Conservation (phyloP, 192 early-diverging fungal species). For the Radiomyces spectabilis region DNA sequence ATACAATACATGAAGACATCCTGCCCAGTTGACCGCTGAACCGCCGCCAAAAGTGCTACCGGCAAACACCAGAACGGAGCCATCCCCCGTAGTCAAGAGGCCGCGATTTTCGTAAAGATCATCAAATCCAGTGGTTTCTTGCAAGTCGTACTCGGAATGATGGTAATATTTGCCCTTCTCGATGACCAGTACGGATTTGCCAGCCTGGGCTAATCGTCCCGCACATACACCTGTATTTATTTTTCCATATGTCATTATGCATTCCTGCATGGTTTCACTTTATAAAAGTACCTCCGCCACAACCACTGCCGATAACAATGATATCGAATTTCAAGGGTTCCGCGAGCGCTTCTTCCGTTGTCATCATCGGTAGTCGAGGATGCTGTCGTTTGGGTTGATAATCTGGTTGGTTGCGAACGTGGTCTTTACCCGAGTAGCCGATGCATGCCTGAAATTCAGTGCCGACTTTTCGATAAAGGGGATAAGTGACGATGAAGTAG, state of each 20-base stretch:
- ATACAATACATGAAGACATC: slow-evolving; percentile 28
- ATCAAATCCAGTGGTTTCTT: slow-evolving; percentile 34
- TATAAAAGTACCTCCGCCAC: slow-evolving; percentile 71
- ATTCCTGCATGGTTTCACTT: no score
- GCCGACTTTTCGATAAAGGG: slow-evolving; percentile 7
- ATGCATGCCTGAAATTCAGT: slow-evolving; percentile 30
- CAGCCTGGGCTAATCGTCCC: slow-evolving; percentile 49
- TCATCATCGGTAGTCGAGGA: slow-evolving; percentile 20
- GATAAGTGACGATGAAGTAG: no score
- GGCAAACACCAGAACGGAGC: slow-evolving; percentile 38
- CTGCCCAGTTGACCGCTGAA: slow-evolving; percentile 55
- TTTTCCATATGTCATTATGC: no score
- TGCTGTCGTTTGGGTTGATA: slow-evolving; percentile 23
- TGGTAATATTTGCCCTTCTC: slow-evolving; percentile 57
- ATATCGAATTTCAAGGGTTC: slow-evolving; percentile 41
- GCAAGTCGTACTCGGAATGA: slow-evolving; percentile 40
- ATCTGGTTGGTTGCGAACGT: slow-evolving; percentile 20
- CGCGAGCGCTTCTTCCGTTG: slow-evolving; percentile 34
- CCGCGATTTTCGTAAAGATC: slow-evolving; percentile 43
- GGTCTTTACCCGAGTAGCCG: slow-evolving; percentile 46
- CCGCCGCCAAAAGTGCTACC: slow-evolving; percentile 64
- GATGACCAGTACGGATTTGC: slow-evolving; percentile 55
- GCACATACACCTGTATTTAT: slow-evolving; percentile 53
- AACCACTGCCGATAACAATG: slow-evolving; percentile 59
- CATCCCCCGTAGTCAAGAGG: slow-evolving; percentile 38